phyloP scores from a whole-genome alignment of 2,329 filamentous ascomycete genomes.

The Calonectria multiphialidica region DNA sequence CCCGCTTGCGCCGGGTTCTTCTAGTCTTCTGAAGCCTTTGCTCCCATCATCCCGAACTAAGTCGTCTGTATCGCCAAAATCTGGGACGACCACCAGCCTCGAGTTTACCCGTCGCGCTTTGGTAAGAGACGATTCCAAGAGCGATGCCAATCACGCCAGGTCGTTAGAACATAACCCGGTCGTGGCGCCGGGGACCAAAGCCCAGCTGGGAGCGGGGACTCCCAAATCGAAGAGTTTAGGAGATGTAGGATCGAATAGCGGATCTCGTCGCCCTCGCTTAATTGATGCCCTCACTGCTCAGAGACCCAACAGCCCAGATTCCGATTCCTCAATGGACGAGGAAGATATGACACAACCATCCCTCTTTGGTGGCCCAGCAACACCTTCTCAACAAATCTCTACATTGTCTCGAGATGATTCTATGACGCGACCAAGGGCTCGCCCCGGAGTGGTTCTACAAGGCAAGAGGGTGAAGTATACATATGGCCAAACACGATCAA shows the following conservation, averaged over 20 bases:
- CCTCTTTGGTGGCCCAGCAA: constrained; percentile 30
- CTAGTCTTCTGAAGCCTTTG: constrained; percentile 25
- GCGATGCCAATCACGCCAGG: constrained; percentile 7
- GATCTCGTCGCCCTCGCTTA: constrained; percentile 47
- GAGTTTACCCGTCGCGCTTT: not conserved
- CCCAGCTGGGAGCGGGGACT: not conserved
- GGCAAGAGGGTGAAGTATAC: constrained; percentile 50
- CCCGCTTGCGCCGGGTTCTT: not conserved
- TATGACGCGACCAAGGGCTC: constrained; percentile 39
- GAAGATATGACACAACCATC: constrained; percentile 23
- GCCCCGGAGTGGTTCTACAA: constrained; percentile 41
- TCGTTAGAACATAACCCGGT: constrained; percentile 23
- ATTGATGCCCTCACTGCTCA: constrained; percentile 59
- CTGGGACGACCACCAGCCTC: constrained; percentile 3
- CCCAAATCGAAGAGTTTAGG: constrained; percentile 10
- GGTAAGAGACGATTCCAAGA: constrained; percentile 22
- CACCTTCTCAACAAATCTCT: constrained; percentile 36
- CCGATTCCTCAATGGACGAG: constrained; percentile 38
- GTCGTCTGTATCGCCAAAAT: constrained; percentile 8
- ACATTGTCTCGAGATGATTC: constrained; percentile 34
- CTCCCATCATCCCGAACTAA: constrained; percentile 28
- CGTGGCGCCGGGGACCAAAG: constrained; percentile 16
- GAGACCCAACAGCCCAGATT: constrained; percentile 49
- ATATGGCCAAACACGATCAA: constrained; percentile 50
- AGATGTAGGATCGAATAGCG: constrained; percentile 23